Conservation (phyloP, 2,329 filamentous ascomycete genomes). For the Bipolaris oryzae region DNA sequence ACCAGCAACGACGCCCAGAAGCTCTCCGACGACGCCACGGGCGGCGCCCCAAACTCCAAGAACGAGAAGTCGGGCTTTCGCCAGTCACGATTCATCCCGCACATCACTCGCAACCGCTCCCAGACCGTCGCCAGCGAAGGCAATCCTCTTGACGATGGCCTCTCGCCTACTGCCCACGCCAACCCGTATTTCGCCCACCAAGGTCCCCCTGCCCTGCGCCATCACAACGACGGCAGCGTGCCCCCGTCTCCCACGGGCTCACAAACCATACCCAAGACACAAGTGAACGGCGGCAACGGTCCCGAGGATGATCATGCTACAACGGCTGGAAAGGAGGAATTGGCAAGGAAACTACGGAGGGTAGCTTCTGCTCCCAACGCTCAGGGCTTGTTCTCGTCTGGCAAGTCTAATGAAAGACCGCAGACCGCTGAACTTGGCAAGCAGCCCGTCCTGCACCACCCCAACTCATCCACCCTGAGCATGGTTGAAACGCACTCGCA, state of each 20-base stretch:
- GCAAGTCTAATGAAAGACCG: conserved; percentile 64
- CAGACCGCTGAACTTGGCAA: conserved; percentile 87
- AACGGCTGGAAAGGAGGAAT: conserved; percentile 85
- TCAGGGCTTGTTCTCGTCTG: conserved; percentile 78
- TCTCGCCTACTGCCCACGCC: conserved; percentile 90
- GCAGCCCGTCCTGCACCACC: conserved; percentile 71
- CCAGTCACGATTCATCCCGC: conserved; percentile 86
- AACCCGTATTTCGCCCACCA: conserved; percentile 99
- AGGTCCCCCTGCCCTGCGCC: conserved; percentile 87
- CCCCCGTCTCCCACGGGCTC: conserved; percentile 93
- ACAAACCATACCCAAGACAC: conserved; percentile 66
- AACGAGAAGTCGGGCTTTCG: conserved; percentile 74
- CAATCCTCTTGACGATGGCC: conserved; percentile 82
- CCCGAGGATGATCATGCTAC: conserved; percentile 69
- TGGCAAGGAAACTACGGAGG: conserved; percentile 88
- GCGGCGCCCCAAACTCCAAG: conserved; percentile 52
- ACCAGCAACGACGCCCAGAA: conserved; percentile 56
- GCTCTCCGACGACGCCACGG: conserved; percentile 46
- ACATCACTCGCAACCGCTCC: conserved; percentile 85
- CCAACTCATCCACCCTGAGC: conserved; percentile 59
- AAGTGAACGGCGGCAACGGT: conserved; percentile 71
- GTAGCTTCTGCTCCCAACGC: conserved; percentile 97
- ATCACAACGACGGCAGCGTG: conserved; percentile 92
- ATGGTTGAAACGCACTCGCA: conserved; percentile 57
- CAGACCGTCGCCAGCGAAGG: conserved; percentile 92